phyloP scores from a whole-genome alignment of 768 basidiomycete species.

The Kwoniella sp. region DNA sequence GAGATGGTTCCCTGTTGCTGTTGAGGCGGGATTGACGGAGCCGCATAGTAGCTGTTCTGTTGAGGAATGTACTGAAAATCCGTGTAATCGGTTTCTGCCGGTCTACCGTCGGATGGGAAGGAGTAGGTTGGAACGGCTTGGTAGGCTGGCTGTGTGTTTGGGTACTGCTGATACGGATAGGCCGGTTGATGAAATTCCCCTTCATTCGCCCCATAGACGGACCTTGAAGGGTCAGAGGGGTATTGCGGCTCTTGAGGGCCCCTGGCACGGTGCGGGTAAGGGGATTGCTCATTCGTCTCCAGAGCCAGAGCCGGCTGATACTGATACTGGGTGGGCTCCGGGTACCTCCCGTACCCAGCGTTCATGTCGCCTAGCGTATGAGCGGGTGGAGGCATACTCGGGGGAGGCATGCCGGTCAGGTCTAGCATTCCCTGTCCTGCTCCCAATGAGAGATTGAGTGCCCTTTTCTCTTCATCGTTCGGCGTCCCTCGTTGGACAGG shows the following conservation, averaged over 20 bases:
- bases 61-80: constrained; percentile 4
- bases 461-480: constrained; percentile 7
- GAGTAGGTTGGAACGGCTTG: background rate
- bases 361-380: background rate
- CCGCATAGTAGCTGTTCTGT: constrained; percentile 1
- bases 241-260: constrained; percentile 1
- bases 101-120: background rate
- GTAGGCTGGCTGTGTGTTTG: background rate
- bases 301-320: constrained; percentile 18
- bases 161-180: background rate
- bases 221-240: constrained; percentile 8
- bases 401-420: constrained; percentile 10
- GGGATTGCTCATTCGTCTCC: too few relatives aligned
- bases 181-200: constrained; percentile 9
- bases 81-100: constrained; percentile 2
- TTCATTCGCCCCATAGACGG: constrained; percentile 5
- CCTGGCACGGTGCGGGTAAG: too few relatives aligned
- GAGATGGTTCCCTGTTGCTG: constrained; percentile 29
- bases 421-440: constrained; percentile 14
- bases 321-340: background rate
- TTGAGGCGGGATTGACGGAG: background rate
- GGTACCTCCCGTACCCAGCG: too few relatives aligned
- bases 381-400: background rate
- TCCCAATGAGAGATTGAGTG: constrained; percentile 6
- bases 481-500: background rate